Base-by-base conservation (phyloP, 202 grass and related monocot genomes). In the Dendrocalamus latiflorus region DNA sequence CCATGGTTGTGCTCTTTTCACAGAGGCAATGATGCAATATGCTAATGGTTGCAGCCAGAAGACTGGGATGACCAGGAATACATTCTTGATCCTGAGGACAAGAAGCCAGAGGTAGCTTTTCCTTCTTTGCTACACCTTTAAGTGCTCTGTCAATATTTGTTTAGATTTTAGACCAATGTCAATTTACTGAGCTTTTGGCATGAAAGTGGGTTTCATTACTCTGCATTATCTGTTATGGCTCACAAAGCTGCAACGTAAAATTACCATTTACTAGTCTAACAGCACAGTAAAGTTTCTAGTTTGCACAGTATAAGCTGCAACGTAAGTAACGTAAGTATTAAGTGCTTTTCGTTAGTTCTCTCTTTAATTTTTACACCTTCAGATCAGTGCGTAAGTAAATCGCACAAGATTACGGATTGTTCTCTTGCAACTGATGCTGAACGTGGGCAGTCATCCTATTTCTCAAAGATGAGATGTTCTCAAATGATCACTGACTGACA, bases 21-120 rank as follows among this genome's bases (percentile, higher is more conserved):
- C 55, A 43, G 20, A 78, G 9, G 12, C 22, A 28, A 72, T 83
- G 30, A 74, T 8, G 15, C 49, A 9, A 6, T 5, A 42, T 84
- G 67, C 49, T 80, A 26, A 55, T 94, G 57, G 53, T 75, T 72
- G 70, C 81, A 97, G 91, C 91, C 93, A 38, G 89, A 97, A 67
- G 88, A 97, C 72, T 97, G 91, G 93, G 93, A 89, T 55, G 93
- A 91, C 37, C 61, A 93, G 28, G 88, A 97, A 68, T 97, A 84
- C 62, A 85, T 93, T 85, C 91, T 84, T 86, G 93, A 93, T 55
- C 91, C 86, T 6, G 84, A 97, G 57, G 89, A 97, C 59, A 91
- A 88, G 84, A 97, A 97, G 70, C 91, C 93, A 54, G 91, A 93
- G 86, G 93, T 97, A 76, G 6, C 13, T 50, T 77, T 34, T 21